phyloP scores from a whole-genome alignment of 805 yeast genomes.

The Metschnikowia bowlesiae region DNA sequence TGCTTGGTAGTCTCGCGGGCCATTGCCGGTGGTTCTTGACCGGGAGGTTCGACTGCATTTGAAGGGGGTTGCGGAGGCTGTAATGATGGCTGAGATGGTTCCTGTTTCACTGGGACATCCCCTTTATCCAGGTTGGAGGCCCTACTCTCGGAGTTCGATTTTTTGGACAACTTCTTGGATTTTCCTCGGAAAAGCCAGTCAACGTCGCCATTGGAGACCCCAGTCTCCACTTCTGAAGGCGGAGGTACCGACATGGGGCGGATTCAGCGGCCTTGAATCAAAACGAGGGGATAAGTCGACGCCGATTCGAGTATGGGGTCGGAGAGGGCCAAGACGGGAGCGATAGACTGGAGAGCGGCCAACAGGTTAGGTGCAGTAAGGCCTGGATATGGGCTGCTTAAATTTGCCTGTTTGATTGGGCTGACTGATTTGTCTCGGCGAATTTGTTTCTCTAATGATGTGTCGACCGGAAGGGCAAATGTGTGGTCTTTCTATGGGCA shows the following conservation, averaged over 20 bases:
- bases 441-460: too few relatives aligned
- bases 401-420: too few relatives aligned
- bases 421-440: too few relatives aligned
- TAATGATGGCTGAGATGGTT: not conserved
- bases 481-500: too few relatives aligned
- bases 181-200: slow-evolving; percentile 86
- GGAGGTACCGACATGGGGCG: slow-evolving; percentile 11
- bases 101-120: not conserved
- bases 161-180: slow-evolving; percentile 51
- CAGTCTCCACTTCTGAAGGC: slow-evolving; percentile 31
- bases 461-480: too few relatives aligned
- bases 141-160: slow-evolving; percentile 23
- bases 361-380: too few relatives aligned
- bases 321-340: not conserved
- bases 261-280: too few relatives aligned
- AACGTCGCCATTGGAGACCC: slow-evolving; percentile 70
- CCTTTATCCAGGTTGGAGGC: slow-evolving; percentile 5
- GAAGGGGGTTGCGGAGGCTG: not conserved
- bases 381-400: too few relatives aligned
- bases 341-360: not conserved
- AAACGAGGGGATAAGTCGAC: not conserved
- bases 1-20: not conserved
- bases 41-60: not conserved
- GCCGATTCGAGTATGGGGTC: not conserved
- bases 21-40: not conserved